phyloP scores from a whole-genome alignment of 345 rosid species.

The Ricinus communis region DNA sequence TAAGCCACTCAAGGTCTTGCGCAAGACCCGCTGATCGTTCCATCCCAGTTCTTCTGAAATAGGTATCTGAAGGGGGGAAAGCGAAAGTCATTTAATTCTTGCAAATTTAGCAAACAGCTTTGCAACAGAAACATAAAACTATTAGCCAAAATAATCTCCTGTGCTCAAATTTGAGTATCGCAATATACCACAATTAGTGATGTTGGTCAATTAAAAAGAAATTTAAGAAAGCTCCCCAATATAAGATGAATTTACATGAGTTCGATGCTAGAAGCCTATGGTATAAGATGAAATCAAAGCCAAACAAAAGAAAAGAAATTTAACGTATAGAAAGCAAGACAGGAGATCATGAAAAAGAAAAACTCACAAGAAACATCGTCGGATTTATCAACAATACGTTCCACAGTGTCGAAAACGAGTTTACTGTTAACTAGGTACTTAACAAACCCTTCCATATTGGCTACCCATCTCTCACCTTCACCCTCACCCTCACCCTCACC shows the following conservation, averaged over 20 bases:
- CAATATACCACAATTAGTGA: too few relatives aligned
- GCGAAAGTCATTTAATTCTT: not conserved
- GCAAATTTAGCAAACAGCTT: constrained; percentile 10
- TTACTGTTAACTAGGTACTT: constrained; percentile 73
- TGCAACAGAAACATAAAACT: not conserved
- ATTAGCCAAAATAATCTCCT: too few relatives aligned
- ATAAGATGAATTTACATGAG: too few relatives aligned
- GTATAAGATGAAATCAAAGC: not conserved
- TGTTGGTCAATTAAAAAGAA: too few relatives aligned
- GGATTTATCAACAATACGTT: constrained; percentile 74
- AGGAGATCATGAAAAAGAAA: too few relatives aligned
- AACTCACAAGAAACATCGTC: constrained; percentile 82
- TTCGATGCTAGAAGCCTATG: too few relatives aligned
- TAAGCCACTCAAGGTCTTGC: constrained; percentile 71
- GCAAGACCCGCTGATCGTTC: constrained; percentile 65
- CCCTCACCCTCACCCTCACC: constrained; percentile 19
- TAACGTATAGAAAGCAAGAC: not conserved
- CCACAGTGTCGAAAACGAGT: constrained; percentile 70
- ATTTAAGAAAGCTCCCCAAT: too few relatives aligned
- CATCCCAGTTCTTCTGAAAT: constrained; percentile 85
- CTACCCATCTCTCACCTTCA: constrained; percentile 51
- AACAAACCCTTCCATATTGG: constrained; percentile 65
- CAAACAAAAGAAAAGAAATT: not conserved
- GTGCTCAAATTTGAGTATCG: too few relatives aligned
- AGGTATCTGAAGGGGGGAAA: constrained; percentile 51